Percentiles rank a stretch among this genome's conserved stretches.
phyloP scores from a whole-genome alignment of 768 basidiomycete genomes.

The Leccinum arenicola region DNA sequence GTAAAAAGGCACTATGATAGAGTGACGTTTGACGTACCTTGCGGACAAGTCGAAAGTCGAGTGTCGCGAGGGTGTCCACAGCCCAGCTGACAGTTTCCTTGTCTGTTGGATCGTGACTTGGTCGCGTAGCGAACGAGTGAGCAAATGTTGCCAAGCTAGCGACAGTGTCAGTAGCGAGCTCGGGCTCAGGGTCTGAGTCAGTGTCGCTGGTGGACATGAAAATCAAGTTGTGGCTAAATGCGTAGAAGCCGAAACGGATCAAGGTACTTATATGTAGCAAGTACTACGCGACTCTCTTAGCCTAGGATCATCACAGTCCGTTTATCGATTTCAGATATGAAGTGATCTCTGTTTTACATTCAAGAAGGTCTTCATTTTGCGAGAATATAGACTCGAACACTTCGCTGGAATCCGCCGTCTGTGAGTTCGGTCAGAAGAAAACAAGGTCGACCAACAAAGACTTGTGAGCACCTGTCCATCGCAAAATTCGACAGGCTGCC shows the following conservation, averaged over 20 bases:
- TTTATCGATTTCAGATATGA: slow-evolving; percentile 56
- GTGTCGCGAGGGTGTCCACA: slow-evolving; percentile 20
- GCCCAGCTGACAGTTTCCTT: slow-evolving; percentile 23
- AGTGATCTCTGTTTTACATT: slow-evolving; percentile 54
- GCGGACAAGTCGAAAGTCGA: slow-evolving; percentile 31
- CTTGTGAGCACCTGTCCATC: slow-evolving; percentile 53
- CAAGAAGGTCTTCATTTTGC: slow-evolving; percentile 45
- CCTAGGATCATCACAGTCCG: slow-evolving; percentile 40
- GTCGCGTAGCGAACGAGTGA: slow-evolving; percentile 12
- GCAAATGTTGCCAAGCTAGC: slow-evolving; percentile 21
- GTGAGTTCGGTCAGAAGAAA: slow-evolving; percentile 13
- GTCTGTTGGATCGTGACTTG: not conserved
- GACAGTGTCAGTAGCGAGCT: slow-evolving; percentile 11
- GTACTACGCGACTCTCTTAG: not conserved
- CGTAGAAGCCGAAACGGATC: not conserved
- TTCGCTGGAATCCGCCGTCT: slow-evolving; percentile 58
- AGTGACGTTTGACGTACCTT: slow-evolving; percentile 16
- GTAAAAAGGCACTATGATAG: not conserved
- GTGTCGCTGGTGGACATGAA: slow-evolving; percentile 51
- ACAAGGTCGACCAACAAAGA: not conserved
- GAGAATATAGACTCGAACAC: slow-evolving; percentile 67
- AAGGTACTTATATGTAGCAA: not conserved
- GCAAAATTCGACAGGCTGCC: slow-evolving; percentile 67
- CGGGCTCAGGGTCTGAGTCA: slow-evolving; percentile 53
- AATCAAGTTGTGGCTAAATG: not conserved